Evolutionary conservation across 2,329 filamentous ascomycete species (phyloP).

Genomic region (Fonsecaea erecta): DNA sequence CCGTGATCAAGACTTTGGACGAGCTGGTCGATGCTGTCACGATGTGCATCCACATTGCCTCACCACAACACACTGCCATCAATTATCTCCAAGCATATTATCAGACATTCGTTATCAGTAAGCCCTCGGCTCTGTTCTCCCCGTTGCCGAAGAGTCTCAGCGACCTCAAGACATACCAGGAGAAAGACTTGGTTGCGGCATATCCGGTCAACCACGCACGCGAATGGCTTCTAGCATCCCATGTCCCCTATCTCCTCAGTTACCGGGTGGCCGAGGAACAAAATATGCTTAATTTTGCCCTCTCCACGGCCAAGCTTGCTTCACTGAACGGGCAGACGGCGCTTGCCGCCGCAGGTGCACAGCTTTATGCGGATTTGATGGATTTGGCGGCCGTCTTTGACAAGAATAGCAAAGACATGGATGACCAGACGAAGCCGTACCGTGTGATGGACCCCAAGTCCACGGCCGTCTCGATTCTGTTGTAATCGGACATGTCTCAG

Average conservation of each 20-base stretch:
- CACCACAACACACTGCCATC: conserved; percentile 56
- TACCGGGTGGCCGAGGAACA: conserved; percentile 50
- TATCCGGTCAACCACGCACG: conserved; percentile 50
- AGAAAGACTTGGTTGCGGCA: conserved; percentile 46
- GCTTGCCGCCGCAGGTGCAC: conserved; percentile 10
- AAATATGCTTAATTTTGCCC: conserved; percentile 50
- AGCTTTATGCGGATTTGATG: conserved; percentile 23
- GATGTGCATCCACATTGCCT: conserved; percentile 60
- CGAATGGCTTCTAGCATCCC: conserved; percentile 54
- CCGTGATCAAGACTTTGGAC: conserved; percentile 49
- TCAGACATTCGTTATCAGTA: conserved; percentile 54
- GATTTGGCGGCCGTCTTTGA: conserved; percentile 13
- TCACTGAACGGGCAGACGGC: conserved; percentile 23
- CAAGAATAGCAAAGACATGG: conserved; percentile 15
- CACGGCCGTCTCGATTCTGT: conserved; percentile 34
- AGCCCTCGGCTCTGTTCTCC: conserved; percentile 35
- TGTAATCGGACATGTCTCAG: conserved; percentile 5
- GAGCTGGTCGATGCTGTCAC: conserved; percentile 53
- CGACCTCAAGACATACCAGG: conserved; percentile 40
- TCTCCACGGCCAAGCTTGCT: conserved; percentile 19
- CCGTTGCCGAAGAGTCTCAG: conserved; percentile 15
- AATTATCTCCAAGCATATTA: conserved; percentile 61
- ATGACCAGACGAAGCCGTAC: conserved; percentile 23
- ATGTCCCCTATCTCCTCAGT: conserved; percentile 54
- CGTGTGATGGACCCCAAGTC: conserved; percentile 27